phyloP scores from a whole-genome alignment of 257 asterid species.

The Misopates orontium region DNA sequence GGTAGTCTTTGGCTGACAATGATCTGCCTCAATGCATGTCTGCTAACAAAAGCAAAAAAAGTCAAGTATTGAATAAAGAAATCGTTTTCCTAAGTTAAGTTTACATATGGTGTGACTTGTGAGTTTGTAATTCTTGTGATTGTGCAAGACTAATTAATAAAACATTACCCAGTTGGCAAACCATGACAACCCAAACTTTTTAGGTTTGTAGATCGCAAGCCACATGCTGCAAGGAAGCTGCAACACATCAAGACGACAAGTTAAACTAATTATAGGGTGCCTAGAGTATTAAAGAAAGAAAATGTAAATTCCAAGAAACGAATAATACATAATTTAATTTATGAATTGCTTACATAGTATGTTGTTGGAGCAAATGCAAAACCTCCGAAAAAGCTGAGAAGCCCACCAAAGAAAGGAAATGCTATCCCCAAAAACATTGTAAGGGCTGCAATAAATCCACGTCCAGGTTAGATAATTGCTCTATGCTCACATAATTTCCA shows the following conservation, averaged over 20 bases:
- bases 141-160: too few species aligned
- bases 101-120: too few species aligned
- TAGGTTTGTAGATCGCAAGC: conserved; percentile 35
- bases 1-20: conserved; percentile 6
- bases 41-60: neutral
- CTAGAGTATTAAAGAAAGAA: too few species aligned
- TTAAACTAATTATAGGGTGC: neutral
- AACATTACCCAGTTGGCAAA: conserved; percentile 28
- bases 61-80: too few species aligned
- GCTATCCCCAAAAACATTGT: conserved; percentile 5
- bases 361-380: conserved; percentile 10
- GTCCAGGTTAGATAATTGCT: too few species aligned
- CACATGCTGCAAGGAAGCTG: conserved; percentile 42
- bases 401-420: conserved; percentile 6
- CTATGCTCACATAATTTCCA: too few species aligned
- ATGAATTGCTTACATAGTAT: neutral
- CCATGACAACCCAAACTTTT: conserved; percentile 29
- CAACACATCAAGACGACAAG: neutral
- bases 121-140: too few species aligned
- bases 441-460: too few species aligned
- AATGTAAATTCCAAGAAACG: conserved; percentile 19
- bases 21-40: conserved; percentile 17
- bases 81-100: too few species aligned
- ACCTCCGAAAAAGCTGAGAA: conserved; percentile 2
- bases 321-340: too few species aligned